These are phyloP conservation scores for Eremothecium gossypii DNA, from an alignment of 1,139 yeast species.

Conservation along the genomic window DNA sequence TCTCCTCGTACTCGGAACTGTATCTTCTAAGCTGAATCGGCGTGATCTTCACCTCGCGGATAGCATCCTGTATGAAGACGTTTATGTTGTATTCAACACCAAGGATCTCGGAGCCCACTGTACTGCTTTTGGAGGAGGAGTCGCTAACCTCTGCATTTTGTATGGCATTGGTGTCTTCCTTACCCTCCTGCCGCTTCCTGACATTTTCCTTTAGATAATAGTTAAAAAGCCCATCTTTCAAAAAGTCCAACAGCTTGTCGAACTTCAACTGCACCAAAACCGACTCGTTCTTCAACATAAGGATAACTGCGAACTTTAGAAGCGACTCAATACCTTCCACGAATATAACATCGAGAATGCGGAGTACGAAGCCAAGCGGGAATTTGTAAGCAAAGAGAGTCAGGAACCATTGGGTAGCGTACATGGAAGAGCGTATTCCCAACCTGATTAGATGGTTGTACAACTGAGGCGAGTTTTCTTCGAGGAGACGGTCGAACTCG, in stretches of 20 bases:
- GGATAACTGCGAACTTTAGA: constrained; percentile 68
- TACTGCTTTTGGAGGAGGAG: constrained; percentile 6
- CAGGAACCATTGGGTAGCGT: constrained; percentile 92
- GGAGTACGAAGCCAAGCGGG: constrained; percentile 72
- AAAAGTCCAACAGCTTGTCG: constrained; percentile 63
- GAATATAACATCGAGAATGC: constrained; percentile 76
- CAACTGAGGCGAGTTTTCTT: constrained; percentile 36
- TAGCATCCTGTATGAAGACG: constrained; percentile 71
- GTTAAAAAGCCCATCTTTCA: constrained; percentile 73
- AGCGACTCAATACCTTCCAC: constrained; percentile 85
- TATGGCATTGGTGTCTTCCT: constrained; percentile 3
- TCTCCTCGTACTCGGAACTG: constrained; percentile 64
- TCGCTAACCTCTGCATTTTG: constrained; percentile 7
- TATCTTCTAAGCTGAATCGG: constrained; percentile 66
- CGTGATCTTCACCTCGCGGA: constrained; percentile 50
- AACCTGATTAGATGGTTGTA: constrained; percentile 71
- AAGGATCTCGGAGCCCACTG: constrained; percentile 4
- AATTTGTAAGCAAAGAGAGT: constrained; percentile 91
- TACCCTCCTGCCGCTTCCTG: constrained; percentile 13
- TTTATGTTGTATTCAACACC: constrained; percentile 48
- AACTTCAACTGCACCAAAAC: constrained; percentile 54
- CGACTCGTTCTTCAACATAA: constrained; percentile 59
- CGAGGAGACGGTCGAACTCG: constrained; percentile 80
- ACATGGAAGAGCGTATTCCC: constrained; percentile 86
- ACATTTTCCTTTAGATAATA: constrained; percentile 46